Percentiles rank a stretch among this genome's conserved stretches.
Conservation (phyloP, 2,329 filamentous ascomycete species). For the Trichophyton mentagrophytes region DNA sequence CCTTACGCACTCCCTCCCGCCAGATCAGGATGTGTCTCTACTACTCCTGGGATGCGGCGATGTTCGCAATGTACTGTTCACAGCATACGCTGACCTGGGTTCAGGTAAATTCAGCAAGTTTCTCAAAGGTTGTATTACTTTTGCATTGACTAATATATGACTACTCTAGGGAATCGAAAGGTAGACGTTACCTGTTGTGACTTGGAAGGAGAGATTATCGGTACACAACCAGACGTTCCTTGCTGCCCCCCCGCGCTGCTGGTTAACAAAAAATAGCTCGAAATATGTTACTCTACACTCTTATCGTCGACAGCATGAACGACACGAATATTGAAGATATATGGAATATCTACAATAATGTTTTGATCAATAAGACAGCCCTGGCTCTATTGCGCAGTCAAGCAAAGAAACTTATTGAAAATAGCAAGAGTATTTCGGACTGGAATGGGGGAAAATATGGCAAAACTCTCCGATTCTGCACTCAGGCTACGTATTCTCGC, state of each 20-base stretch:
- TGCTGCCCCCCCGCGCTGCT: neutral
- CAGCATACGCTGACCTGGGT: slow-evolving; percentile 31
- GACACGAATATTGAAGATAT: slow-evolving; percentile 20
- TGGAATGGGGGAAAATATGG: slow-evolving; percentile 40
- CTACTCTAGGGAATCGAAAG: slow-evolving; percentile 19
- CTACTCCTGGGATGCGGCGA: slow-evolving; percentile 47
- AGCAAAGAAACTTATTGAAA: slow-evolving; percentile 30
- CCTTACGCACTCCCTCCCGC: slow-evolving; percentile 37
- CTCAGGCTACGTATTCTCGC: slow-evolving; percentile 32
- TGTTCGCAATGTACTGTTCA: slow-evolving; percentile 45
- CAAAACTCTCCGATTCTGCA: slow-evolving; percentile 36
- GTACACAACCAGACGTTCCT: slow-evolving; percentile 22
- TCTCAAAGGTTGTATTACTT: neutral
- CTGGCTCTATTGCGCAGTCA: slow-evolving; percentile 31
- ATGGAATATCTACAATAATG: slow-evolving; percentile 47
- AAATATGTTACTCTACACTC: slow-evolving; percentile 42
- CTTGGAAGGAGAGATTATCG: slow-evolving; percentile 37
- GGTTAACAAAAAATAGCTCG: slow-evolving; percentile 34
- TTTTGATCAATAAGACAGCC: slow-evolving; percentile 33
- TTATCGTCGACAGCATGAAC: slow-evolving; percentile 36
- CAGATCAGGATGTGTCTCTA: slow-evolving; percentile 38
- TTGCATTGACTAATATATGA: neutral
- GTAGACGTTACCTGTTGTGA: slow-evolving; percentile 49
- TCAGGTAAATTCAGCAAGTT: neutral
- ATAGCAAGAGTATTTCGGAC: slow-evolving; percentile 27